phyloP scores from a whole-genome alignment of 202 grass and related monocot genomes.

The Bolboschoenoplectus hybrid region DNA sequence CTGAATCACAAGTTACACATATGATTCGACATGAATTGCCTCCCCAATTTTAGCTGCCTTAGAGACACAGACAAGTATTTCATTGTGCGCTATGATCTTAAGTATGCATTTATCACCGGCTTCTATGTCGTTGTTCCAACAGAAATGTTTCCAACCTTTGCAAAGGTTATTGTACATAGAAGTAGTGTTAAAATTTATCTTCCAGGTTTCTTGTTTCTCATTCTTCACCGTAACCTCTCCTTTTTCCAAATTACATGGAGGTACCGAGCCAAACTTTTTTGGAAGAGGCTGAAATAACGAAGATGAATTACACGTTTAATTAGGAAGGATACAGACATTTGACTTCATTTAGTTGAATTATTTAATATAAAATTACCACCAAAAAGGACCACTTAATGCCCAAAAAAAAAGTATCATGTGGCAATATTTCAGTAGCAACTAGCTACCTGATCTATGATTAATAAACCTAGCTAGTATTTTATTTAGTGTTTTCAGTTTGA shows the following conservation, averaged over 20 bases:
- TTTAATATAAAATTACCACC: constrained; percentile 24
- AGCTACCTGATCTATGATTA: not conserved
- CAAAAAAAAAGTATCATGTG: not conserved
- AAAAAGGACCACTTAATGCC: not conserved
- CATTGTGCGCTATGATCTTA: constrained; percentile 35
- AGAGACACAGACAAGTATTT: constrained; percentile 1
- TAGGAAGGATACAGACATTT: not conserved
- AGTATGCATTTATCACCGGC: constrained; percentile 49
- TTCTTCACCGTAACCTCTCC: not conserved
- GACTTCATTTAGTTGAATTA: constrained; percentile 8
- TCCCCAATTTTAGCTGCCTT: not conserved
- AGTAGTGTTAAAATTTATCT: constrained; percentile 23
- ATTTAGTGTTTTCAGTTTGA: not conserved
- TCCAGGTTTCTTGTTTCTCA: constrained; percentile 41
- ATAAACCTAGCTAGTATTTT: constrained; percentile 5
- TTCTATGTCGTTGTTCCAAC: constrained; percentile 40
- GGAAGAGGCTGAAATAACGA: constrained; percentile 30
- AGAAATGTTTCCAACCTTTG: constrained; percentile 43
- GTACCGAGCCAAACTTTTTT: constrained; percentile 12
- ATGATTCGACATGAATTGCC: not conserved
- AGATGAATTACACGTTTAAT: not conserved
- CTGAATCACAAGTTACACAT: not conserved
- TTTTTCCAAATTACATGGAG: constrained; percentile 20
- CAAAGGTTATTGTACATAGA: not conserved
- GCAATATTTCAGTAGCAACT: constrained; percentile 10